Conservation (phyloP, 2,329 filamentous ascomycete species). For the Massarina eburnea region DNA sequence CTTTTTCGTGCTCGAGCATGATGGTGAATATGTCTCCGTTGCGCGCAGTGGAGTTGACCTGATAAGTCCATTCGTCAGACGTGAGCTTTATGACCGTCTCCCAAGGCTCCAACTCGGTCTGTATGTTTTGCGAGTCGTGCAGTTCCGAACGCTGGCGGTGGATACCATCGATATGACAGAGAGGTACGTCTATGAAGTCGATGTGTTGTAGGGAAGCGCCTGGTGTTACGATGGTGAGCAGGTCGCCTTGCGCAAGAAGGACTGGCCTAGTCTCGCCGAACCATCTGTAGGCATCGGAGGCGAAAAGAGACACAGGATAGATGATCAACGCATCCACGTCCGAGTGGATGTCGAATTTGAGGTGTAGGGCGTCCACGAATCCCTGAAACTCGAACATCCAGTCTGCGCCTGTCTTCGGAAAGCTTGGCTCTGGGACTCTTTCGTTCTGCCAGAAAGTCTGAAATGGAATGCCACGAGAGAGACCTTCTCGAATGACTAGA, state of each 20-base stretch:
- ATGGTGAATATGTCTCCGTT: constrained; percentile 22
- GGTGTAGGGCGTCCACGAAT: constrained; percentile 28
- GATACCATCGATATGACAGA: constrained; percentile 19
- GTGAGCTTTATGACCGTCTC: constrained; percentile 20
- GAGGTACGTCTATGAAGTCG: constrained; percentile 32
- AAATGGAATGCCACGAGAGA: constrained; percentile 24
- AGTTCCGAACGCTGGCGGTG: constrained; percentile 13
- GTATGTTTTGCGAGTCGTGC: constrained; percentile 22
- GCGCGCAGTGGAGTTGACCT: constrained; percentile 20
- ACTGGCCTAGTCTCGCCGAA: constrained; percentile 12
- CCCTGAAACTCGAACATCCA: constrained; percentile 34
- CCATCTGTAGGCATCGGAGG: constrained; percentile 27
- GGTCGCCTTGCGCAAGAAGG: constrained; percentile 18
- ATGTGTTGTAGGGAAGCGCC: constrained; percentile 15
- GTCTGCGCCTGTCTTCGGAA: constrained; percentile 18
- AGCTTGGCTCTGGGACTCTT: constrained; percentile 24
- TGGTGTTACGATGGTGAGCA: constrained; percentile 25
- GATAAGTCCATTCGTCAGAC: constrained; percentile 21
- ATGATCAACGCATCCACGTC: constrained; percentile 10
- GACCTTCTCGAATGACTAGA: constrained; percentile 28
- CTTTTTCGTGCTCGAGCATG: constrained; percentile 15
- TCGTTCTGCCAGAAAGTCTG: constrained; percentile 30
- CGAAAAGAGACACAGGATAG: constrained; percentile 23
- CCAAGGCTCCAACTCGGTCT: constrained; percentile 20
- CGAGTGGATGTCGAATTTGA: background rate